Evolutionary conservation across 1,139 yeast species (phyloP), one percentile per base, ranked within the genome.

Genomic region (Yamadazyma sp.): DNA sequence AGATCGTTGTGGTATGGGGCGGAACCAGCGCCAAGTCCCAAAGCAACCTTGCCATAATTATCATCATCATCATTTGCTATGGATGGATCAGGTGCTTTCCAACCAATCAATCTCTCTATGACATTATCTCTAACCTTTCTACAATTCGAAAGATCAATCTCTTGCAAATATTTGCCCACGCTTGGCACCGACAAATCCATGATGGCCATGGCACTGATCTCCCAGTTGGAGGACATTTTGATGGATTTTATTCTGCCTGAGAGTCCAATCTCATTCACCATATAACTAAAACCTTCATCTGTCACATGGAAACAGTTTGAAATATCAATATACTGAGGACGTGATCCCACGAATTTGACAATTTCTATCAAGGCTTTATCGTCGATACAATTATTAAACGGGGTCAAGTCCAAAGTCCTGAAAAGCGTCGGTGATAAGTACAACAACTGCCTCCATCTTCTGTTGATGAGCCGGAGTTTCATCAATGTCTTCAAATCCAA

Each of bases 231-330:
- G 42, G 69, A 72, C 87, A 85, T 82, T 45, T 71, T 73, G 37
- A 85, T 62, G 6, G 62, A 60, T 39, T 67, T 66, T 36, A 85
- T 72, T 27, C 69, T 68, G 6, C 89, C 89, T 33, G 79, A 59
- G 49, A 79, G 78, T 0, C 89, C 91, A 43, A 84, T 75, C 47
- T 82, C 87, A 51, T 81, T 82, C 17, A 83, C 80, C 70, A 85
- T 69, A 51, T 79, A 80, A 32, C 80, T 74, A 56, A 84, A 85
- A 0, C 91, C 89, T 47, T 75, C 83, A 55, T 84, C 91, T 0
- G 89, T 83, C 8, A 85, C 68, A 54, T 85, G 91, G 61, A 81
- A 84, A 55, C 94, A 85, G 56, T 81, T 79, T 16, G 88, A 80
- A 16, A 85, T 73, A 51, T 84, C 77, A 36, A 85, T 79, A 12